Percentiles rank a stretch among this genome's conserved stretches.
These are phyloP conservation scores for Xylaria sp. DNA, from an alignment of 2,329 filamentous ascomycete species.

Conservation along the genomic window DNA sequence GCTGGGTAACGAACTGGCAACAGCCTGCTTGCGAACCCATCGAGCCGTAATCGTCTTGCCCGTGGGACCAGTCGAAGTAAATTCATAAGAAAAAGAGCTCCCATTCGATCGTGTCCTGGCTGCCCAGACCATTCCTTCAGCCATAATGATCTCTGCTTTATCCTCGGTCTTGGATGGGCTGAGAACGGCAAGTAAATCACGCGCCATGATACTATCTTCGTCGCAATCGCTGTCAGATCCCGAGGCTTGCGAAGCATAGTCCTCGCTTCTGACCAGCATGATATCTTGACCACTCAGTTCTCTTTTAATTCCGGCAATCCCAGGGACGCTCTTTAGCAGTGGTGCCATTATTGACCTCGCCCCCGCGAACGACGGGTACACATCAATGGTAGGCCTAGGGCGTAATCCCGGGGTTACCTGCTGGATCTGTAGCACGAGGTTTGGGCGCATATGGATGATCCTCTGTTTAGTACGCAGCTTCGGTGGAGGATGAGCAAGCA, in stretches of 20 bases:
- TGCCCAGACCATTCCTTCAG: constrained; percentile 70
- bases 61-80: constrained; percentile 67
- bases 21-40: constrained; percentile 69
- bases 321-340: constrained; percentile 70
- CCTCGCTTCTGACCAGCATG: constrained; percentile 76
- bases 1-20: constrained; percentile 45
- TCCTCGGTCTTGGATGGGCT: constrained; percentile 68
- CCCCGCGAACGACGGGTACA: constrained; percentile 75
- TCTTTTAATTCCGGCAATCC: constrained; percentile 71
- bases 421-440: constrained; percentile 77
- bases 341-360: constrained; percentile 67
- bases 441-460: constrained; percentile 73
- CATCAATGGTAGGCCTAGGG: constrained; percentile 75
- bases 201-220: constrained; percentile 55
- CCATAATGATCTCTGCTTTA: constrained; percentile 73
- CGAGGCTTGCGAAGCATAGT: constrained; percentile 63
- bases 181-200: constrained; percentile 74
- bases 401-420: constrained; percentile 69
- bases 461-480: constrained; percentile 69
- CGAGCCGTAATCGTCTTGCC: constrained; percentile 71
- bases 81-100: constrained; percentile 65
- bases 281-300: constrained; percentile 76
- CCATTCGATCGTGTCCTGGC: constrained; percentile 64
- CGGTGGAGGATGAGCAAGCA: constrained; percentile 75
- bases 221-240: constrained; percentile 54